These are phyloP conservation scores for Didymella lethalis DNA, from an alignment of 2,329 filamentous ascomycete species.

Conservation along the genomic window DNA sequence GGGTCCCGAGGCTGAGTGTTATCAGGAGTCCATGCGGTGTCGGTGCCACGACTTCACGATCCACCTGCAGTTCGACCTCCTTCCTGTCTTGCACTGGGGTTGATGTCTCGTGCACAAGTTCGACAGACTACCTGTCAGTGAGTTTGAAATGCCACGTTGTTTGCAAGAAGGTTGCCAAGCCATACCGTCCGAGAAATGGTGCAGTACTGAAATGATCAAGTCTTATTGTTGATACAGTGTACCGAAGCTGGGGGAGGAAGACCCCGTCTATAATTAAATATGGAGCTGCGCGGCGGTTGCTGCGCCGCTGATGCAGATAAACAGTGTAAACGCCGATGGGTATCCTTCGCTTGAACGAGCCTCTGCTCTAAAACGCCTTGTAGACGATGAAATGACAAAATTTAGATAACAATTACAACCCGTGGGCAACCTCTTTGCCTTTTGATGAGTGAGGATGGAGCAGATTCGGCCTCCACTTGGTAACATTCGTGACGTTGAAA, in stretches of 20 bases:
- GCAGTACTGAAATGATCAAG: neutral
- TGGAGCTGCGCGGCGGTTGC: neutral
- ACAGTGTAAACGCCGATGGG: slow-evolving; percentile 34
- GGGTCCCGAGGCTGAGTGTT: slow-evolving; percentile 19
- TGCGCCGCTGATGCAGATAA: slow-evolving; percentile 10
- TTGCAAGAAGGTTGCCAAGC: neutral
- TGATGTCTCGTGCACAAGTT: neutral
- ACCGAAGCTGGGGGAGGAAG: neutral
- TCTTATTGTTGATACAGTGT: slow-evolving; percentile 11
- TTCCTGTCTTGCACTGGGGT: neutral
- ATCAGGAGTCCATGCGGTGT: slow-evolving; percentile 28
- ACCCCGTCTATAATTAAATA: slow-evolving; percentile 4
- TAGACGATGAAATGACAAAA: neutral
- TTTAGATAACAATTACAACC: slow-evolving; percentile 15
- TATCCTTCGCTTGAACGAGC: slow-evolving; percentile 33
- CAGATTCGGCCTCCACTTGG: slow-evolving; percentile 46
- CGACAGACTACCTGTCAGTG: neutral
- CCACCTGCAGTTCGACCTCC: neutral
- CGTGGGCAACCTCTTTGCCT: slow-evolving; percentile 45
- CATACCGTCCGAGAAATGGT: neutral
- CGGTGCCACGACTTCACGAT: slow-evolving; percentile 9
- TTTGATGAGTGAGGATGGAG: slow-evolving; percentile 47
- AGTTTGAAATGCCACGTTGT: too few species aligned
- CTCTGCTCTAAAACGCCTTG: slow-evolving; percentile 34
- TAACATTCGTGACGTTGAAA: slow-evolving; percentile 49